Evolutionary conservation across 805 yeast genomes (phyloP).

Genomic region (Barnettozyma botsteinii): DNA sequence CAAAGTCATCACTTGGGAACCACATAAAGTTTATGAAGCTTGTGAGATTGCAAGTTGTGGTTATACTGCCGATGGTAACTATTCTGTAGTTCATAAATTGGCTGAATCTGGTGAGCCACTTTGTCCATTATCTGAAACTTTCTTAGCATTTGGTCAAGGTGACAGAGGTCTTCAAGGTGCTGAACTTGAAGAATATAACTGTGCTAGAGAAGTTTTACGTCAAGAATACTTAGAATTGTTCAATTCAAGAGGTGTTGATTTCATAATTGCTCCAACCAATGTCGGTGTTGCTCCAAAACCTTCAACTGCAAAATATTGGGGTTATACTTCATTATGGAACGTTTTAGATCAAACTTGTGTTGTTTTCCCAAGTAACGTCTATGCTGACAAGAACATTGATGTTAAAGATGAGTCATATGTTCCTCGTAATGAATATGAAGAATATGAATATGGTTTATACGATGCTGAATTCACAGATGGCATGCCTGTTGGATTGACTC

Average conservation of each 20-base stretch:
- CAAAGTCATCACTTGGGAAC: constrained; percentile 48
- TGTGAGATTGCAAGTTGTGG: constrained; percentile 49
- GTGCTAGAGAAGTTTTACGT: constrained; percentile 52
- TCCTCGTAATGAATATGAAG: constrained; percentile 25
- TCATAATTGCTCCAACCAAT: constrained; percentile 62
- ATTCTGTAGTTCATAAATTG: constrained; percentile 45
- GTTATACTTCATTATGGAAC: constrained; percentile 73
- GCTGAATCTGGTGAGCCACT: constrained; percentile 66
- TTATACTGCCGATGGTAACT: constrained; percentile 67
- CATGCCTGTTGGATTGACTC: constrained; percentile 46
- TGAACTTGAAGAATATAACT: constrained; percentile 52
- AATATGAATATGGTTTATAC: constrained; percentile 27
- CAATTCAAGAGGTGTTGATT: constrained; percentile 52
- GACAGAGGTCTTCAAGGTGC: constrained; percentile 38
- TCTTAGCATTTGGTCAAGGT: constrained; percentile 54
- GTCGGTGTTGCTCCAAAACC: constrained; percentile 69
- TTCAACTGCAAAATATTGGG: constrained; percentile 64
- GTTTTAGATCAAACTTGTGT: constrained; percentile 66
- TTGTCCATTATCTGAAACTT: constrained; percentile 58
- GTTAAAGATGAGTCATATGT: constrained; percentile 31
- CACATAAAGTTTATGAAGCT: constrained; percentile 53
- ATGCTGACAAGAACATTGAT: constrained; percentile 40
- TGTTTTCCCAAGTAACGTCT: constrained; percentile 47
- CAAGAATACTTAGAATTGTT: constrained; percentile 50
- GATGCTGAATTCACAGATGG: constrained; percentile 47